These are phyloP conservation scores for Aspergillus costaricaensis DNA, from an alignment of 2,329 filamentous ascomycete genomes.

Conservation along the genomic window DNA sequence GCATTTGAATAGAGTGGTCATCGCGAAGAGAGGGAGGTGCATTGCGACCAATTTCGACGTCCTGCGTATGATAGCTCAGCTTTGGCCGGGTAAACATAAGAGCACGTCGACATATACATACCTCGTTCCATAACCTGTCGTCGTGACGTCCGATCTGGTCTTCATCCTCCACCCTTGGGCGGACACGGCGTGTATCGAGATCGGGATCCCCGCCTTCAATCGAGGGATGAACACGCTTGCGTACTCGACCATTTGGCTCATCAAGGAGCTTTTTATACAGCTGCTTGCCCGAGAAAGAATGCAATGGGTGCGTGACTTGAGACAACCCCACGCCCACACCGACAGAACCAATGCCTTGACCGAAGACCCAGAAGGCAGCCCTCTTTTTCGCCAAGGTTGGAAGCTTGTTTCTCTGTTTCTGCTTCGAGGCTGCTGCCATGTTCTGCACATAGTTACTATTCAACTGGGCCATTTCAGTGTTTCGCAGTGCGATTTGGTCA, in stretches of 20 bases:
- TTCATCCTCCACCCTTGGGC: conserved; percentile 40
- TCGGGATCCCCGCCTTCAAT: conserved; percentile 27
- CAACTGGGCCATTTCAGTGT: conserved; percentile 59
- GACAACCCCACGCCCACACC: conserved; percentile 49
- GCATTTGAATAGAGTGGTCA: conserved; percentile 65
- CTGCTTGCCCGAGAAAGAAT: conserved; percentile 59
- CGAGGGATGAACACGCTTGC: conserved; percentile 32
- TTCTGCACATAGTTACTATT: conserved; percentile 60
- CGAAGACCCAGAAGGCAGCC: conserved; percentile 62
- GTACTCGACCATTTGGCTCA: conserved; percentile 18
- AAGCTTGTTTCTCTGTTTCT: conserved; percentile 48
- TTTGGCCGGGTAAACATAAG: neutral
- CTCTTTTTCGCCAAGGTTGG: conserved; percentile 60
- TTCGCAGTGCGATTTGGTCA: conserved; percentile 54
- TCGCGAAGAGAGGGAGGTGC: conserved; percentile 68
- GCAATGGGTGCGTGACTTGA: conserved; percentile 53
- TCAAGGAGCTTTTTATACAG: conserved; percentile 54
- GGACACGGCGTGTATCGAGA: conserved; percentile 39
- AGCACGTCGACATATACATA: conserved; percentile 14
- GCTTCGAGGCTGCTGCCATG: conserved; percentile 55
- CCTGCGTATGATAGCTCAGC: conserved; percentile 30
- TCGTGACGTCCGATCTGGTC: conserved; percentile 37
- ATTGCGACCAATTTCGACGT: conserved; percentile 70
- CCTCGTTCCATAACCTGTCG: conserved; percentile 42
- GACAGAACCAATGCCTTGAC: conserved; percentile 58